These are phyloP conservation scores for Fusarium nelsonii DNA, from an alignment of 2,329 filamentous ascomycete genomes.

Conservation along the genomic window DNA sequence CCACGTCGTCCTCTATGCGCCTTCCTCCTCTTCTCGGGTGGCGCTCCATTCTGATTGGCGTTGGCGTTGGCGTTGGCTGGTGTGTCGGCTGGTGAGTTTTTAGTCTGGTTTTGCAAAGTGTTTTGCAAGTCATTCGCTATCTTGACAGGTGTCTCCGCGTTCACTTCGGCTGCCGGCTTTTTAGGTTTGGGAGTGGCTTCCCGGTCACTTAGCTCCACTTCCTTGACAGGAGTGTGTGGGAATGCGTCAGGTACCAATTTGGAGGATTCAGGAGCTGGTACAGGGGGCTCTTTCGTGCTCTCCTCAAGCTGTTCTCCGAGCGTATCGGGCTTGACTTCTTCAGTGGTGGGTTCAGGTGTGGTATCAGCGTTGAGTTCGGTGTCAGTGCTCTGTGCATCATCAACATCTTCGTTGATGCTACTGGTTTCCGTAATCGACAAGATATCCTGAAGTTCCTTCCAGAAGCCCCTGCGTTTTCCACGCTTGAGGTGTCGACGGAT, in stretches of 20 bases:
- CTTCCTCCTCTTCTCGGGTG: conserved; percentile 72
- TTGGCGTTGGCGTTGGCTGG: not conserved
- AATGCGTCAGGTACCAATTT: conserved; percentile 11
- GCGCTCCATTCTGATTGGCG: conserved; percentile 22
- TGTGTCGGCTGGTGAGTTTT: not conserved
- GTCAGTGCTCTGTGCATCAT: conserved; percentile 36
- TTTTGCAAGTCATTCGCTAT: conserved; percentile 7
- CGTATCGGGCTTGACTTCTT: conserved; percentile 8
- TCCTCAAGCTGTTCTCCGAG: conserved; percentile 13
- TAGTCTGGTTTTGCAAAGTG: not conserved
- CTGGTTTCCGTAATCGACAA: conserved; percentile 12
- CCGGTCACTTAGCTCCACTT: conserved; percentile 28
- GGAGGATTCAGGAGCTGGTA: conserved; percentile 18
- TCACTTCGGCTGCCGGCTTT: conserved; percentile 5
- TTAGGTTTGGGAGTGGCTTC: conserved; percentile 33
- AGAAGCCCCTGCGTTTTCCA: conserved; percentile 48
- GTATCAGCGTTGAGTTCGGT: conserved; percentile 27
- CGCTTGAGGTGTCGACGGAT: conserved; percentile 56
- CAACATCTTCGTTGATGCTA: conserved; percentile 8
- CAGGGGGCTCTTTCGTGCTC: conserved; percentile 5
- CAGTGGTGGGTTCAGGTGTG: not conserved
- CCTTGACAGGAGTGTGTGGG: conserved; percentile 8
- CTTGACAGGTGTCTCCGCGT: conserved; percentile 1
- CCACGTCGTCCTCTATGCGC: conserved; percentile 78
- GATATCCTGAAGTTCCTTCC: conserved; percentile 45